phyloP scores from a whole-genome alignment of 192 early-diverging fungal genomes.

The Backusella macrospora region DNA sequence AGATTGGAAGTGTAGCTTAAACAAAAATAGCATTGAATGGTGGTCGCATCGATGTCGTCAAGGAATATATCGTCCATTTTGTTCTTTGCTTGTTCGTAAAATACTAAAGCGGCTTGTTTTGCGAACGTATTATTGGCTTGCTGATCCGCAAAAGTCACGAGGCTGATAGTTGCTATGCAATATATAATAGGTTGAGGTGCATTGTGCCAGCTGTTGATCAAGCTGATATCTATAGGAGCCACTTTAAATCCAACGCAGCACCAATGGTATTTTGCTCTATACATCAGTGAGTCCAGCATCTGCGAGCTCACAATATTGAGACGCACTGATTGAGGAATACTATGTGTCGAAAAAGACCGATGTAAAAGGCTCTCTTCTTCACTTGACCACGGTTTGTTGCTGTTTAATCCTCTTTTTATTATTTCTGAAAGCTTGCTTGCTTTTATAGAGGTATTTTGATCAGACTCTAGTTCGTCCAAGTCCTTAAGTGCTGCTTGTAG shows the following conservation, averaged over 20 bases:
- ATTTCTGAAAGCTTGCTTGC: not conserved
- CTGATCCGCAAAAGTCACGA: conserved; percentile 38
- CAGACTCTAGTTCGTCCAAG: not conserved
- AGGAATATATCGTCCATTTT: conserved; percentile 39
- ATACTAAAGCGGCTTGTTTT: conserved; percentile 29
- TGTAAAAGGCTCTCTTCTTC: not conserved
- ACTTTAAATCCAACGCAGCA: conserved; percentile 43
- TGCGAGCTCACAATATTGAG: conserved; percentile 19
- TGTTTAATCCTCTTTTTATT: not conserved
- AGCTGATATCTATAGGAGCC: conserved; percentile 21
- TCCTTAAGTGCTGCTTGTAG: conserved; percentile 17
- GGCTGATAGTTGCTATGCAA: conserved; percentile 34
- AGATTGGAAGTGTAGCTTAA: conserved; percentile 40
- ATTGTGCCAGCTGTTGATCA: conserved; percentile 24
- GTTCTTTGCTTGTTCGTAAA: conserved; percentile 37
- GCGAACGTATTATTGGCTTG: conserved; percentile 5
- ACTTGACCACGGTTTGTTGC: not conserved
- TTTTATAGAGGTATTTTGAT: not conserved
- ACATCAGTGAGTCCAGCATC: conserved; percentile 28
- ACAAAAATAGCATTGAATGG: conserved; percentile 36
- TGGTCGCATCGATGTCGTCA: conserved; percentile 25
- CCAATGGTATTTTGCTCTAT: conserved; percentile 24
- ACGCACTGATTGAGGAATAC: conserved; percentile 18
- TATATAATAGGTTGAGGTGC: conserved; percentile 29
- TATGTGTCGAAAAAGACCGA: not conserved